Conservation (phyloP, 1,284 basidiomycete species). For the Sanghuangporus weigelae region DNA sequence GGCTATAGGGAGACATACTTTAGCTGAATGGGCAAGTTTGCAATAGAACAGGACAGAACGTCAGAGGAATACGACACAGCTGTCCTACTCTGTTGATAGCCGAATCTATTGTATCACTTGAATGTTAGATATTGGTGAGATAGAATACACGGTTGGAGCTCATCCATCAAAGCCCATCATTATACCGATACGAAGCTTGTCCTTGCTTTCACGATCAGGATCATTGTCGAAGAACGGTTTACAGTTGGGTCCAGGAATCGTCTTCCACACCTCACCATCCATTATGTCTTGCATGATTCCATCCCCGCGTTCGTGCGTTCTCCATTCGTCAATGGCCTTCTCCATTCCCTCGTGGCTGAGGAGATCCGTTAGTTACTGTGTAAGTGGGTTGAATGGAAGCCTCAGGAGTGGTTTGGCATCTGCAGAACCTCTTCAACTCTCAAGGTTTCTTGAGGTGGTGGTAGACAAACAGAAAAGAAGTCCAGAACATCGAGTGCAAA, state of each 20-base stretch:
- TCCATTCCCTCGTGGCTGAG: conserved; percentile 8
- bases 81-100: conserved; percentile 1
- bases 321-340: conserved; percentile 7
- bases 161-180: conserved; percentile 15
- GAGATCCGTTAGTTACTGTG: conserved; percentile 3
- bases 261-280: conserved; percentile 18
- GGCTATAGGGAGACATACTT: too few relatives aligned
- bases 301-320: not conserved
- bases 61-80: conserved; percentile 4
- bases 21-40: not conserved
- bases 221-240: conserved; percentile 15
- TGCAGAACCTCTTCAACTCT: not conserved
- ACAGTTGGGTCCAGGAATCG: conserved; percentile 13
- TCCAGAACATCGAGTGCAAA: not conserved
- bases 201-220: not conserved
- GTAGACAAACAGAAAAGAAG: not conserved
- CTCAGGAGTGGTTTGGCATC: not conserved
- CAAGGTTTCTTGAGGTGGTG: not conserved
- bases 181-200: conserved; percentile 15
- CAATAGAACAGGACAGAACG: not conserved
- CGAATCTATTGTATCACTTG: not conserved
- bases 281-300: not conserved
- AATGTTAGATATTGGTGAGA: not conserved
- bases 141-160: not conserved
- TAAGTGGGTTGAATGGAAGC: not conserved